phyloP scores from a whole-genome alignment of 2,329 filamentous ascomycete genomes.

The Exophiala sideris region DNA sequence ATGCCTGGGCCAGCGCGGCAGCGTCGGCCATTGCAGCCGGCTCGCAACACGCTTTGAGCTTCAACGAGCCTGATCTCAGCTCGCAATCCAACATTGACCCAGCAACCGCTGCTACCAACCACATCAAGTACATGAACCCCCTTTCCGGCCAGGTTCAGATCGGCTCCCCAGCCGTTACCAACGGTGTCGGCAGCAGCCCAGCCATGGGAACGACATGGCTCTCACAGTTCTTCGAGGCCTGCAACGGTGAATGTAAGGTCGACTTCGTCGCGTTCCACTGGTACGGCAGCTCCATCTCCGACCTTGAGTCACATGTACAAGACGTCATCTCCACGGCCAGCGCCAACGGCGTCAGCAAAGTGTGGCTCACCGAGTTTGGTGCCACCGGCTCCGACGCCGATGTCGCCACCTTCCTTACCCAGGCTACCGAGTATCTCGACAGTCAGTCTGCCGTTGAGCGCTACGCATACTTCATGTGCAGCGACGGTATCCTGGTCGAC shows the following conservation, averaged over 20 bases:
- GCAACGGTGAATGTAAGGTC: slow-evolving; percentile 37
- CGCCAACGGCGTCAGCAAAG: too few species aligned
- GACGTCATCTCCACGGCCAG: too few species aligned
- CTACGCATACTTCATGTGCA: slow-evolving; percentile 42
- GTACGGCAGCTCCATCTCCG: slow-evolving; percentile 36
- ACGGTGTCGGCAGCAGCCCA: slow-evolving; percentile 30
- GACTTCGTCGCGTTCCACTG: slow-evolving; percentile 45
- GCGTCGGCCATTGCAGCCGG: slow-evolving; percentile 33
- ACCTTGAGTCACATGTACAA: slow-evolving; percentile 39
- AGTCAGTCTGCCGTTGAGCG: slow-evolving; percentile 36
- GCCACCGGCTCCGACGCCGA: slow-evolving; percentile 27
- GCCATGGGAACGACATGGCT: too few species aligned
- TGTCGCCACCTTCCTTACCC: slow-evolving; percentile 37
- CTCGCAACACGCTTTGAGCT: slow-evolving; percentile 39
- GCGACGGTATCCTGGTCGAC: slow-evolving; percentile 34
- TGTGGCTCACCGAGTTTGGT: slow-evolving; percentile 48
- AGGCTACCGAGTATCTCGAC: slow-evolving; percentile 41
- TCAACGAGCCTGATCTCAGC: slow-evolving; percentile 47
- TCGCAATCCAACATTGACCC: slow-evolving; percentile 40
- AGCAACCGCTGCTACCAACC: slow-evolving; percentile 36
- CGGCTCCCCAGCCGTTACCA: slow-evolving; percentile 43
- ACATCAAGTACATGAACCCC: slow-evolving; percentile 39
- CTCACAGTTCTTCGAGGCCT: slow-evolving; percentile 39
- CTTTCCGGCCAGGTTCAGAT: slow-evolving; percentile 37
- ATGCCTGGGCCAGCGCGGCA: slow-evolving; percentile 34